A percentile compares a stretch with the other conserved stretches of the same genome.
These are phyloP conservation scores for Melanopsichium pennsylvanicum DNA, from an alignment of 1,284 basidiomycete genomes.

Conservation along the genomic window DNA sequence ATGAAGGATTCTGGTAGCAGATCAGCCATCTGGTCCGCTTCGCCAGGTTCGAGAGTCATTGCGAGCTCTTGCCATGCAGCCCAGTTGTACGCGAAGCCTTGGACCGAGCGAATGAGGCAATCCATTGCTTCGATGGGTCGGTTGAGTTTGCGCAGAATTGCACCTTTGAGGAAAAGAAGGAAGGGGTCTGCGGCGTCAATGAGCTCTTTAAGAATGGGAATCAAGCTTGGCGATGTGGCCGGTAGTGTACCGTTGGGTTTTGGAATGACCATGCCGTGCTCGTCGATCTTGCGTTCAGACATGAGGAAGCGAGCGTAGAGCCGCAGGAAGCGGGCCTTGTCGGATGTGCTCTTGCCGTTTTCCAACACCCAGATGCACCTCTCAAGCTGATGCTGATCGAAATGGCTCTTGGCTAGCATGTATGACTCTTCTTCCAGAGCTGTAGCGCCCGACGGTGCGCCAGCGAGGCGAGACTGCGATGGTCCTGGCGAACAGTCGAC, in stretches of 20 bases:
- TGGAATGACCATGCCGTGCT: slow-evolving; percentile 52
- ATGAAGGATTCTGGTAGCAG: slow-evolving; percentile 76
- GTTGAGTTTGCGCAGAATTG: slow-evolving; percentile 61
- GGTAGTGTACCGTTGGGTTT: slow-evolving; percentile 44
- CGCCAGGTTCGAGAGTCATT: slow-evolving; percentile 54
- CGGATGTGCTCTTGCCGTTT: slow-evolving; percentile 13
- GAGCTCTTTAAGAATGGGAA: slow-evolving; percentile 56
- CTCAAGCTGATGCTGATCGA: slow-evolving; percentile 81
- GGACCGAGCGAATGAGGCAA: slow-evolving; percentile 78
- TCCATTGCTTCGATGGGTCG: slow-evolving; percentile 78
- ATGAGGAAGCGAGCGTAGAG: slow-evolving; percentile 81
- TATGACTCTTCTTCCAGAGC: slow-evolving; percentile 69
- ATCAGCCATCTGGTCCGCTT: slow-evolving; percentile 68
- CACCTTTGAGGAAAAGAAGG: slow-evolving; percentile 62
- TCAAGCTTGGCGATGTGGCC: slow-evolving; percentile 36
- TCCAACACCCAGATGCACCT: slow-evolving; percentile 72
- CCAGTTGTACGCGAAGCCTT: slow-evolving; percentile 93
- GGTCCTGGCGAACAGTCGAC: slow-evolving; percentile 32
- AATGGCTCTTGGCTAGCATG: slow-evolving; percentile 77
- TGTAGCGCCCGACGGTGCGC: background rate
- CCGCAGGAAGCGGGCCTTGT: slow-evolving; percentile 78
- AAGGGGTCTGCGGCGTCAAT: slow-evolving; percentile 53
- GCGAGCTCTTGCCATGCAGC: slow-evolving; percentile 75
- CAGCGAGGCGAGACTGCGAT: slow-evolving; percentile 8
- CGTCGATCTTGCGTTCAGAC: slow-evolving; percentile 52